Conservation (phyloP, 139 green algal genomes). For the Chlorella sp. region DNA sequence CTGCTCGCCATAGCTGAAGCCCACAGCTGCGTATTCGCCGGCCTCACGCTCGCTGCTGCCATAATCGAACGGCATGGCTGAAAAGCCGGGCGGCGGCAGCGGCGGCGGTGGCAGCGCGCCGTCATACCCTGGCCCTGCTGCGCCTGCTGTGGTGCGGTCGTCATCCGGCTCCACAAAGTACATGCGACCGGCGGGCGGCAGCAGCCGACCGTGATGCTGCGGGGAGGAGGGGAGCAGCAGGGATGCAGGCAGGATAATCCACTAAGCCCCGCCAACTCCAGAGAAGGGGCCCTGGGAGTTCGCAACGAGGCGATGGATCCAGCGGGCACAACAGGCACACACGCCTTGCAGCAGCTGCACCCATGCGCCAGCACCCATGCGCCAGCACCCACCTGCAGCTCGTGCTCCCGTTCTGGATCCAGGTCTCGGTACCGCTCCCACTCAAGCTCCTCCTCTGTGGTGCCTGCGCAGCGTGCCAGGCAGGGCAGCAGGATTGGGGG, state of each 20-base stretch:
- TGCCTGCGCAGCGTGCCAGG: background rate
- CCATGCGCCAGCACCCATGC: no score
- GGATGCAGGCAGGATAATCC: no score
- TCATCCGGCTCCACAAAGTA: background rate
- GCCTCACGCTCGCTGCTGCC: background rate
- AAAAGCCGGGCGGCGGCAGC: background rate
- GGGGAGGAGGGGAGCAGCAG: background rate
- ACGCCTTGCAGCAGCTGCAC: no score
- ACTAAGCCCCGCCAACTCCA: no score
- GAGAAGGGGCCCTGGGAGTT: no score
- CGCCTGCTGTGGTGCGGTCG: background rate
- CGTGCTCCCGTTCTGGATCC: background rate
- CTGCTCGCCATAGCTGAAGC: conserved; percentile 40
- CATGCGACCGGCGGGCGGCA: conserved; percentile 1
- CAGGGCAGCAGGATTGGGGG: no score
- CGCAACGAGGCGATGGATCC: no score
- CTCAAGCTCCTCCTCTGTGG: conserved; percentile 7
- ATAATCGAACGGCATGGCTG: conserved; percentile 27
- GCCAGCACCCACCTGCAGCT: background rate
- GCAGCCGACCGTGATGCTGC: conserved; percentile 32
- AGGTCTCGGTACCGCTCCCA: conserved; percentile 42
- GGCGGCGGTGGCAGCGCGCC: conserved; percentile 8
- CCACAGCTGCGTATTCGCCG: conserved; percentile 33
- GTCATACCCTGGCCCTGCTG: background rate
- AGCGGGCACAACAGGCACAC: no score